Conservation (phyloP, 2,329 filamentous ascomycete genomes). For the Alternaria sp. region DNA sequence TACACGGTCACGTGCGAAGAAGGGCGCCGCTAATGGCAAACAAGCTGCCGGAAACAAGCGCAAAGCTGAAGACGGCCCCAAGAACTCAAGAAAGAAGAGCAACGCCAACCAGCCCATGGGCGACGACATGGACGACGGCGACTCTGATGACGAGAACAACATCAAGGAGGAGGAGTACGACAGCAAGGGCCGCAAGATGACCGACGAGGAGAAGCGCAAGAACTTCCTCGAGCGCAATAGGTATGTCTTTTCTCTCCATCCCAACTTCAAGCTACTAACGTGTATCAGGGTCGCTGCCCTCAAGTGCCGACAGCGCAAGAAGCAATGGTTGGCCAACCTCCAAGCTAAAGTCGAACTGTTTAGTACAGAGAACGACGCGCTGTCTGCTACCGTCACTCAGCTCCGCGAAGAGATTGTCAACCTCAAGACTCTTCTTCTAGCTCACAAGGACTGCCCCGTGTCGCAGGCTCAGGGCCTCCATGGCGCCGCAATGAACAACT, state of each 20-base stretch:
- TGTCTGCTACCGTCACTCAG: slow-evolving; percentile 82
- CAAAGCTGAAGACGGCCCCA: slow-evolving; percentile 77
- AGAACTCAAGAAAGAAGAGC: slow-evolving; percentile 74
- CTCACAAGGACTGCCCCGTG: slow-evolving; percentile 95
- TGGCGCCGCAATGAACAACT: slow-evolving; percentile 57
- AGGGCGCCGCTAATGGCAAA: slow-evolving; percentile 45
- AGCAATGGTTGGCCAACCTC: slow-evolving; percentile 96
- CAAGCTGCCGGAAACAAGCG: slow-evolving; percentile 60
- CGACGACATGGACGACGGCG: slow-evolving; percentile 57
- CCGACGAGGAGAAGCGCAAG: slow-evolving; percentile 96
- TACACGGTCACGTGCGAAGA: slow-evolving; percentile 44
- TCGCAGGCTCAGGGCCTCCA: slow-evolving; percentile 81
- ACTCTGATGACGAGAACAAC: slow-evolving; percentile 47
- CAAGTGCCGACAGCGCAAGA: slow-evolving; percentile 97
- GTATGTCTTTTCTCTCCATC: slow-evolving; percentile 60
- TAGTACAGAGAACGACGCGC: slow-evolving; percentile 85
- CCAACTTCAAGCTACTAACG: slow-evolving; percentile 25
- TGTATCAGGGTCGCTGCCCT: slow-evolving; percentile 81
- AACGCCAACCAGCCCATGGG: slow-evolving; percentile 55
- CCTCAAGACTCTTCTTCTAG: slow-evolving; percentile 87
- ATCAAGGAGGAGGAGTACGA: slow-evolving; percentile 46
- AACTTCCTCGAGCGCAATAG: slow-evolving; percentile 97
- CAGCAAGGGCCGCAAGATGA: slow-evolving; percentile 82
- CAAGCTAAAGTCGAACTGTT: slow-evolving; percentile 95
- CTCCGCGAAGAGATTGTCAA: slow-evolving; percentile 93